Percentiles rank a stretch among this genome's conserved stretches.
These are phyloP conservation scores for Sungouiozyma intestinalis DNA, from an alignment of 805 yeast species.

Conservation along the genomic window DNA sequence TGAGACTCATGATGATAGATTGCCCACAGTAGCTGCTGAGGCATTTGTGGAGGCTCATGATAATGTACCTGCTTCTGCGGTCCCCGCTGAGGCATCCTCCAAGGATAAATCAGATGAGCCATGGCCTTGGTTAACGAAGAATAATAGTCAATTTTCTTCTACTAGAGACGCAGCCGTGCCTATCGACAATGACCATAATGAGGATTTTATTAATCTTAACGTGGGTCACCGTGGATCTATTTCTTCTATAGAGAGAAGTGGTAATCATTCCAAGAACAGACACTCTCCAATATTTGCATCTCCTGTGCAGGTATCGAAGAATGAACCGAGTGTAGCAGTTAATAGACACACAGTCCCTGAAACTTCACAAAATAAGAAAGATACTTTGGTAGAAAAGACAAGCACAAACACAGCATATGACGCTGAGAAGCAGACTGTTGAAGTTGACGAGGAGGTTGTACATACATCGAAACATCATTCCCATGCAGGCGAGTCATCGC, in stretches of 20 bases:
- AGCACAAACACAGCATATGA: background rate
- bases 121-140: conserved; percentile 4
- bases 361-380: conserved; percentile 1
- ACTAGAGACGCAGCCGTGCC: background rate
- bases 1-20: too few relatives aligned
- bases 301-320: background rate
- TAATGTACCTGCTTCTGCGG: background rate
- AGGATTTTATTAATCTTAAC: conserved; percentile 6
- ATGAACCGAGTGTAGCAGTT: background rate
- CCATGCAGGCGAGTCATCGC: background rate
- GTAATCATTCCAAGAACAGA: conserved; percentile 30
- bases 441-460: background rate
- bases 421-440: background rate
- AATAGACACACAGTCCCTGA: background rate
- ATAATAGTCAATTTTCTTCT: background rate
- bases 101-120: conserved; percentile 3
- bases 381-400: too few relatives aligned
- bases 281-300: conserved; percentile 19
- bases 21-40: background rate
- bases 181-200: background rate
- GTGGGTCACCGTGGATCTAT: background rate
- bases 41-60: background rate
- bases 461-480: background rate
- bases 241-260: conserved; percentile 3
- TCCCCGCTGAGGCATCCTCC: background rate